Evolutionary conservation across 2,329 filamentous ascomycete genomes (phyloP).

Genomic region (Penicillium sp.): DNA sequence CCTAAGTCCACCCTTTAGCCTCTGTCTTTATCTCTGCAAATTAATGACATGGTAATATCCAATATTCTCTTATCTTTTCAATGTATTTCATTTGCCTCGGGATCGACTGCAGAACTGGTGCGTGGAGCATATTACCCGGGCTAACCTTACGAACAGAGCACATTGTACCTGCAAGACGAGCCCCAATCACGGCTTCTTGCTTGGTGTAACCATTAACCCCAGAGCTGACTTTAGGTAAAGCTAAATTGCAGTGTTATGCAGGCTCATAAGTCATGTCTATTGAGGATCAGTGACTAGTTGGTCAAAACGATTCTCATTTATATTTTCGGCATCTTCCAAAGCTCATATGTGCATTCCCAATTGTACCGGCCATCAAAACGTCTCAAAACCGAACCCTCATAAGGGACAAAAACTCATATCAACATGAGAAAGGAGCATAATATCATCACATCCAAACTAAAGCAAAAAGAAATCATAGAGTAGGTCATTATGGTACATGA

Average conservation of each 20-base stretch:
- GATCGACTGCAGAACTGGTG: neutral
- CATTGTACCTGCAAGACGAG: conserved; percentile 21
- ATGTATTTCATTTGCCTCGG: neutral
- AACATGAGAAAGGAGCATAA: conserved; percentile 4
- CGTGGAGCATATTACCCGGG: conserved; percentile 5
- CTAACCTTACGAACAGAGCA: conserved; percentile 17
- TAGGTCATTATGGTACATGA: conserved; percentile 25
- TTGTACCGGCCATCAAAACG: neutral
- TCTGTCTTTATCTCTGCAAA: neutral
- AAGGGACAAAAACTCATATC: conserved; percentile 13
- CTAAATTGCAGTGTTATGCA: neutral
- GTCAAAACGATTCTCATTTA: neutral
- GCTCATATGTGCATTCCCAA: conserved; percentile 23
- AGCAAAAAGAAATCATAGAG: neutral
- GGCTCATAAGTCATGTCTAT: neutral
- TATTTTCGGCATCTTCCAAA: neutral
- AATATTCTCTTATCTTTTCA: neutral
- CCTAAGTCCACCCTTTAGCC: neutral
- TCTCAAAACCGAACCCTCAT: conserved; percentile 3
- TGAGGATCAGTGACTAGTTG: neutral
- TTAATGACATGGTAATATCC: neutral
- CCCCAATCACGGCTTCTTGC: conserved; percentile 10
- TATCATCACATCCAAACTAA: conserved; percentile 4
- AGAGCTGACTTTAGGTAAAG: neutral
- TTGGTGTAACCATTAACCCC: conserved; percentile 11